Evolutionary conservation across 2,329 filamentous ascomycete species (phyloP), one percentile per base, ranked within the genome.

Genomic region (Botryotinia globosa): DNA sequence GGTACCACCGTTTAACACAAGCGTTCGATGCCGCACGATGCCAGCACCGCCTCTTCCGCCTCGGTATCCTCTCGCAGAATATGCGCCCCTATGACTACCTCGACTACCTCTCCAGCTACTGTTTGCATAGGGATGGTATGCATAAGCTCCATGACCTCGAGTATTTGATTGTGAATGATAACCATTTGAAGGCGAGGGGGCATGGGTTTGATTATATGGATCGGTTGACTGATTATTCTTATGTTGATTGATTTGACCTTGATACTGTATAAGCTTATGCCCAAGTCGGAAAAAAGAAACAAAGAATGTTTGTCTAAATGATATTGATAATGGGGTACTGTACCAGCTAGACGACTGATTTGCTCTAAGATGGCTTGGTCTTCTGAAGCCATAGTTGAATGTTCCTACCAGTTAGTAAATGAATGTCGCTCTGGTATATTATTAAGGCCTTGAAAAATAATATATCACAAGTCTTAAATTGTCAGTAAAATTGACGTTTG

Each of bases 241-340:
- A 83, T 92, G 90, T 69, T 90, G 89, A 80, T 94, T 94, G 80
- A 96, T 95, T 82, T 92, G 91, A 77, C 91, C 92, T 94, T 76
- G 16, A 37, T 22, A 45, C 61, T 75, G 66, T 61, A 71, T 67
- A 61, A 72, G 54, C 56, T 32, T 54, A 45, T 59, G 48, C 25
- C 70, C 63, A 51, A 56, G 12, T 56, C 18, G 22, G 16, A 37
- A 14, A 14, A 59, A 42, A 39, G 18, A 80, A 82, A 62, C 80
- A 86, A 86, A 84, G 73, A 87, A 85, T 69, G 88, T n/a, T n/a
- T n/a, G 25, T 54, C 25, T 54, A n/a, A n/a, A 80, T 59, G 83
- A 77, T 84, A 82, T 79, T 32, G 74, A 73, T 73, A 56, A 56
- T 56, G 51, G 73, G 73, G 71, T 63, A 80, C 58, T 82, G 81